A percentile compares a stretch with the other conserved stretches of the same genome.
Conservation (phyloP, 2,329 filamentous ascomycete species). For the Arthrocladium fulminans region DNA sequence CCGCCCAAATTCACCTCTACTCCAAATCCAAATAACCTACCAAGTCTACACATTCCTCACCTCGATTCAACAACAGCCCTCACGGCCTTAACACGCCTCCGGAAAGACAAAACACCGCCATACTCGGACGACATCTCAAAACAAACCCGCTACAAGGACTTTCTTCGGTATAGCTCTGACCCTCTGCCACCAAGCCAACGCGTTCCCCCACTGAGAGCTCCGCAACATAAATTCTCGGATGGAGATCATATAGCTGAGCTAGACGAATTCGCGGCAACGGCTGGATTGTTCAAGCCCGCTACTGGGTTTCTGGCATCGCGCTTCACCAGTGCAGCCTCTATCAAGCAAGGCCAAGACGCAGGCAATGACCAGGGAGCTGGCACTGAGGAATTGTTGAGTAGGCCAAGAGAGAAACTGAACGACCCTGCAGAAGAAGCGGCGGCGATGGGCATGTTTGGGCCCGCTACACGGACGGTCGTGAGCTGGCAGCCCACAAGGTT, state of each 20-base stretch:
- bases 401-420: constrained; percentile 47
- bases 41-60: constrained; percentile 35
- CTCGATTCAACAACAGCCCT: constrained; percentile 59
- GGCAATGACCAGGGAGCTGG: constrained; percentile 17
- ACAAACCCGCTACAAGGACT: constrained; percentile 67
- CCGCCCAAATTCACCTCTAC: constrained; percentile 29
- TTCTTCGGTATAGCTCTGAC: constrained; percentile 68
- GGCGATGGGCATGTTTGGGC: constrained; percentile 83
- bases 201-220: constrained; percentile 7
- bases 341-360: constrained; percentile 2
- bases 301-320: constrained; percentile 70
- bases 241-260: constrained; percentile 77
- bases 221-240: constrained; percentile 40
- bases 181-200: constrained; percentile 25
- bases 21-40: not conserved
- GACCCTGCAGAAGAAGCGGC: constrained; percentile 82
- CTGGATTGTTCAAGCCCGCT: constrained; percentile 80
- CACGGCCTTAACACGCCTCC: constrained; percentile 53
- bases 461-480: constrained; percentile 63
- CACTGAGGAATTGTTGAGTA: constrained; percentile 34
- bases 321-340: not conserved
- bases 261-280: constrained; percentile 64
- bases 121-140: constrained; percentile 78
- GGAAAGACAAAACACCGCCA: constrained; percentile 57
- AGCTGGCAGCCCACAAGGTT: constrained; percentile 74